Percentiles rank a stretch among this genome's conserved stretches.
These are phyloP conservation scores for Apiospora pterosperma DNA, from an alignment of 2,329 filamentous ascomycete genomes.

Conservation along the genomic window DNA sequence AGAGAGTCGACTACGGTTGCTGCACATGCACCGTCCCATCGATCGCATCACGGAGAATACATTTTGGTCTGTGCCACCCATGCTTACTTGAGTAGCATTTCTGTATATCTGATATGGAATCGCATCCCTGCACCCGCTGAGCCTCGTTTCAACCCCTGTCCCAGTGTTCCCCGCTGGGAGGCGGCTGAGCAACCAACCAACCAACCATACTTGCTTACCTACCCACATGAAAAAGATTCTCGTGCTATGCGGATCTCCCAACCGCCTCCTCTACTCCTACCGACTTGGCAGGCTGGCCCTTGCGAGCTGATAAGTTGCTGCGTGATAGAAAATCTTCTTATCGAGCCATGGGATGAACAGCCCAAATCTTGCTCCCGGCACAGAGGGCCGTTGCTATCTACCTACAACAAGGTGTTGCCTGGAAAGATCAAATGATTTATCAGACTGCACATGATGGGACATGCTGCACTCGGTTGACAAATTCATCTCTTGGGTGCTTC, in stretches of 20 bases:
- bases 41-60: neutral
- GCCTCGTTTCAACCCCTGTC: constrained; percentile 1
- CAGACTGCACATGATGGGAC: neutral
- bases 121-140: neutral
- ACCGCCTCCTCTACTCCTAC: neutral
- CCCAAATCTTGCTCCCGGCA: neutral
- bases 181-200: neutral
- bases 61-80: neutral
- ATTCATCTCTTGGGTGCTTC: neutral
- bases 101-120: neutral
- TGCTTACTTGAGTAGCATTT: neutral
- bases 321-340: neutral
- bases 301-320: neutral
- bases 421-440: neutral
- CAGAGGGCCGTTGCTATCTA: neutral
- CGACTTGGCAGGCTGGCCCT: neutral
- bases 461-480: neutral
- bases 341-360: neutral
- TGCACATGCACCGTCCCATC: neutral
- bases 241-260: neutral
- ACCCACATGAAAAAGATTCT: too few relatives aligned
- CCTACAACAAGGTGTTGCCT: neutral
- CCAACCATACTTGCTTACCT: too few relatives aligned
- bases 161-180: neutral
- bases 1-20: neutral